These are phyloP conservation scores for Kregervanrija fluxuum DNA, from an alignment of 805 yeast species.

Conservation along the genomic window DNA sequence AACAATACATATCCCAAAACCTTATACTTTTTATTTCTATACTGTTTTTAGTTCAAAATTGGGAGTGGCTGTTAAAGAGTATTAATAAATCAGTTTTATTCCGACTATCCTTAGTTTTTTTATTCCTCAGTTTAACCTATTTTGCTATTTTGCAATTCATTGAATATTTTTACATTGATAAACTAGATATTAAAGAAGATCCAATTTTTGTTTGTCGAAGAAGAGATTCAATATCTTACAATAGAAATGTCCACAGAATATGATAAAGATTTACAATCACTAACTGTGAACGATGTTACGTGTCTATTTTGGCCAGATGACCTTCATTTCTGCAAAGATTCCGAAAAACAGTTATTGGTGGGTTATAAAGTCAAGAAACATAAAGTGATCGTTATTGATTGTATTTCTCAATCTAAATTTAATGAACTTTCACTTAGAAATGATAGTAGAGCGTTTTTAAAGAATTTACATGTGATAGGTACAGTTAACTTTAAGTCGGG, in stretches of 20 bases:
- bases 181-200: neutral
- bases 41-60: too few species aligned
- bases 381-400: conserved; percentile 22
- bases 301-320: conserved; percentile 29
- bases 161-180: neutral
- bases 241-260: conserved; percentile 2
- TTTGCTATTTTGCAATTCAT: neutral
- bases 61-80: too few species aligned
- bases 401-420: too few species aligned
- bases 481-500: conserved; percentile 18
- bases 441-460: conserved; percentile 13
- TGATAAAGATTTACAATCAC: neutral
- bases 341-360: conserved; percentile 15
- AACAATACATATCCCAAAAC: too few species aligned
- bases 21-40: too few species aligned
- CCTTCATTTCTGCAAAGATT: conserved; percentile 6
- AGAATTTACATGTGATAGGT: conserved; percentile 20
- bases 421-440: too few species aligned
- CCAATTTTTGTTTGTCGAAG: conserved; percentile 2
- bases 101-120: neutral
- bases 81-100: neutral
- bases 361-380: conserved; percentile 20
- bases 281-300: neutral
- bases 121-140: conserved; percentile 1
- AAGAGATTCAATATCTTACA: conserved; percentile 11